Evolutionary conservation across 345 rosid species (phyloP), one percentile per base, ranked within the genome.

Genomic region (Lumnitzera littorea): DNA sequence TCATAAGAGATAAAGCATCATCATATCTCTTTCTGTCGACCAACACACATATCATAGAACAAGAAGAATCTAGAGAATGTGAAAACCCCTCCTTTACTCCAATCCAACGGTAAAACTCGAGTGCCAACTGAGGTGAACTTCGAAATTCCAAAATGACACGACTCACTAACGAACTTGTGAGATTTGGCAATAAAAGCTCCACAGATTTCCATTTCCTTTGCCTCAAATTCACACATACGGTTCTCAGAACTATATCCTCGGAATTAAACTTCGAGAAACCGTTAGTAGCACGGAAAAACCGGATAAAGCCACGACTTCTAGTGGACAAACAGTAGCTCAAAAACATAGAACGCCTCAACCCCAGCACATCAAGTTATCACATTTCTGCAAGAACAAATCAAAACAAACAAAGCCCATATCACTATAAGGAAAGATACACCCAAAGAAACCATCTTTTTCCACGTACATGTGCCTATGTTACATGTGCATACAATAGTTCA

Each of bases 201-300:
- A 83, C 68, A 56, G 71, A 43, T 46, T 75, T 80, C 89, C 91
- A 88, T 85, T 69, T 78, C 74, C 75, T 81, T n/a, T 76, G 86
- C 59, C 62, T 81, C 52, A 83, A 73, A 67, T 83, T 78, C 58
- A 77, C 72, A 71, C 86, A 83, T 53, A 83, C 20, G 58, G 91
- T 78, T 55, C 62, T 69, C 49, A 83, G 74, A 48, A 83, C 67
- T 62, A 85, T 71, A 24, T 85, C 80, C 56, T 82, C 88, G 6
- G 74, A 50, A 36, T 51, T 66, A 10, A 81, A 81, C 50, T 62
- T 67, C 10, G 73, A 63, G 66, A 80, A 73, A 25, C 63, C 68
- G 49, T 67, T 71, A 66, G 79, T 77, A 23, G 63, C 68, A 70
- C 74, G 86, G 63, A 88, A 77, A 60, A 65, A 69, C 53, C 87